phyloP scores from a whole-genome alignment of 805 yeast genomes.

The Candida rishiriensis region DNA sequence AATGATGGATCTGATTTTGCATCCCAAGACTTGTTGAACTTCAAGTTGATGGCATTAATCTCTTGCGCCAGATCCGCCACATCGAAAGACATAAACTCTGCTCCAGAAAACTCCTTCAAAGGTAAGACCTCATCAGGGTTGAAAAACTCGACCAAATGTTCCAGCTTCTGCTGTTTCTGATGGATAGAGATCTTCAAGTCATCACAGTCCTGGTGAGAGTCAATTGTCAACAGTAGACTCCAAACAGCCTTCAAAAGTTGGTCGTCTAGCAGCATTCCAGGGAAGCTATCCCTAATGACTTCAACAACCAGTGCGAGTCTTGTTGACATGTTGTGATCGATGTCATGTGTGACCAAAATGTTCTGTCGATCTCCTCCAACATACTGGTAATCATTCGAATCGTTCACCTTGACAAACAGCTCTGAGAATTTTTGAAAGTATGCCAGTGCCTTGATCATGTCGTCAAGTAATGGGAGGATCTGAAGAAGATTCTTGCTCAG shows the following conservation, averaged over 20 bases:
- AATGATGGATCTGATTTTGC: slow-evolving; percentile 76
- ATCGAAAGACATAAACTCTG: slow-evolving; percentile 51
- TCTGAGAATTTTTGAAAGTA: slow-evolving; percentile 34
- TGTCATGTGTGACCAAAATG: slow-evolving; percentile 12
- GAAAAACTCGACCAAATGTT: slow-evolving; percentile 31
- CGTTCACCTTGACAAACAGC: slow-evolving; percentile 1
- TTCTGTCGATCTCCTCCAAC: slow-evolving; percentile 6
- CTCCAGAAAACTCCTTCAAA: slow-evolving; percentile 17
- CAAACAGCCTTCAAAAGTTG: slow-evolving; percentile 55
- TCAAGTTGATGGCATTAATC: slow-evolving; percentile 62
- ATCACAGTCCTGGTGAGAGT: slow-evolving; percentile 47
- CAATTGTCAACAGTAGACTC: slow-evolving; percentile 46
- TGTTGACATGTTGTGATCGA: slow-evolving; percentile 32
- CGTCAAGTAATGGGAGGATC: slow-evolving; percentile 53
- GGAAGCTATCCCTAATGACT: slow-evolving; percentile 53
- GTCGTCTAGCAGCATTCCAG: slow-evolving; percentile 66
- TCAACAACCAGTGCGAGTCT: slow-evolving; percentile 51
- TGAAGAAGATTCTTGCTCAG: slow-evolving; percentile 40
- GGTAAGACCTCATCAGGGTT: slow-evolving; percentile 13
- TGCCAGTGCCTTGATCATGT: slow-evolving; percentile 39
- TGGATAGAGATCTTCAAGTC: slow-evolving; percentile 50
- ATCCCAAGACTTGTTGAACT: slow-evolving; percentile 68
- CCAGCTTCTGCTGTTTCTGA: slow-evolving; percentile 43
- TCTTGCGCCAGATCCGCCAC: slow-evolving; percentile 54
- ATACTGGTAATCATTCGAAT: not conserved